Evolutionary conservation across 1,284 basidiomycete genomes (phyloP), one percentile per base, ranked within the genome.

Genomic region (Anthracocystis panici-leucophaei): DNA sequence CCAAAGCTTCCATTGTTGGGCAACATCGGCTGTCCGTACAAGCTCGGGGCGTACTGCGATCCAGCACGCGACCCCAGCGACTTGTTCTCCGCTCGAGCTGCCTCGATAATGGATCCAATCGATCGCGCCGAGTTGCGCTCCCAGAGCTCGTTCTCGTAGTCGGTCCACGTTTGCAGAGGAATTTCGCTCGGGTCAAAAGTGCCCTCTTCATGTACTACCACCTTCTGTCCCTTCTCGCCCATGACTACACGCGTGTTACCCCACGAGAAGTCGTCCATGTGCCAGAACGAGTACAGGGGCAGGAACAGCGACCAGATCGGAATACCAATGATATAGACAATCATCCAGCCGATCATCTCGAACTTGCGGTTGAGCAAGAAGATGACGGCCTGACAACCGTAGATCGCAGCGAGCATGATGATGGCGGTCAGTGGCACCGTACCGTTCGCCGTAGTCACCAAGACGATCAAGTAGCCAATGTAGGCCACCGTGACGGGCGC

Each of bases 271-370:
- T 97, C 94, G 87, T 98, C 96, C 95, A 98, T 98, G 78, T 89
- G 91, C 96, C 95, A 99, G 91, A 98, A 98, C 1, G 96, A 96
- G 86, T 97, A 97, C 21, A 97, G 87, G 0, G 95, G 96, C 42
- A 98, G 89, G 87, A 95, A 89, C 88, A 99, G 92, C 21, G 95
- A 95, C 88, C 94, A 95, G 53, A 90, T 90, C 4, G 94, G 94
- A 75, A 96, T 94, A 56, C 94, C 95, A 21, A 94, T 85, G 84
- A 76, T 68, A 66, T 80, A 81, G 23, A 82, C 66, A 7, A 83
- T 11, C 80, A 84, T 81, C 78, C 82, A 83, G 12, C 81, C 79
- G 44, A 83, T 81, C 75, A 82, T 82, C 71, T 85, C 83, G 58
- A 82, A 86, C 68, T 84, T 82, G 55, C 82, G 78, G 70, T 82